phyloP scores from a whole-genome alignment of 2,329 filamentous ascomycete genomes.

The Exophiala oligosperma region DNA sequence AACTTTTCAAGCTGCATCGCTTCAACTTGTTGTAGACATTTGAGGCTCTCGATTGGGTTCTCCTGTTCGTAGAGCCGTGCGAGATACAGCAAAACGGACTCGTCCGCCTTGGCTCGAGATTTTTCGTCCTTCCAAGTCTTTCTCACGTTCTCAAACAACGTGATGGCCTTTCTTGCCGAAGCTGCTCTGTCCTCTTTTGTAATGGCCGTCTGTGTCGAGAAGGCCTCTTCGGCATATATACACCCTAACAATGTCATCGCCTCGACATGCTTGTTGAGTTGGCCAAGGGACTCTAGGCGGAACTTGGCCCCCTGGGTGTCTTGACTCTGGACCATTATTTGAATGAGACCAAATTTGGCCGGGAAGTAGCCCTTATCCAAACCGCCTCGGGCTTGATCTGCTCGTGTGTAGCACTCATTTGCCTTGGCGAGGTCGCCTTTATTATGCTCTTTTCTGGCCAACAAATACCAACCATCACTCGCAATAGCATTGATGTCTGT shows the following conservation, averaged over 20 bases:
- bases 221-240: slow-evolving; percentile 91
- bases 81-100: slow-evolving; percentile 86
- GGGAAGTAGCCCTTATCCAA: slow-evolving; percentile 89
- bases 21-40: slow-evolving; percentile 89
- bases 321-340: slow-evolving; percentile 75
- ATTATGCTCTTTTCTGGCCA: slow-evolving; percentile 89
- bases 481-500: slow-evolving; percentile 96
- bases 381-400: slow-evolving; percentile 88
- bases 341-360: slow-evolving; percentile 90
- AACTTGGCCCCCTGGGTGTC: slow-evolving; percentile 92
- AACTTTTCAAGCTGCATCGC: slow-evolving; percentile 82
- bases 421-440: slow-evolving; percentile 73
- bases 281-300: slow-evolving; percentile 81
- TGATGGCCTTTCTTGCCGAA: slow-evolving; percentile 83
- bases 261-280: slow-evolving; percentile 78
- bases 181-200: slow-evolving; percentile 89
- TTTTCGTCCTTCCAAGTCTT: slow-evolving; percentile 82
- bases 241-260: slow-evolving; percentile 91
- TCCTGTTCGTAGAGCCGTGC: slow-evolving; percentile 86
- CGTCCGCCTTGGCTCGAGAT: slow-evolving; percentile 68
- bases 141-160: slow-evolving; percentile 79
- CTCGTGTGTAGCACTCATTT: slow-evolving; percentile 81
- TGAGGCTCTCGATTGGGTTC: slow-evolving; percentile 83
- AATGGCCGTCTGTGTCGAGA: slow-evolving; percentile 69
- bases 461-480: slow-evolving; percentile 95